Base-by-base conservation (phyloP, 768 basidiomycete species). In the Astraeus odoratus region DNA sequence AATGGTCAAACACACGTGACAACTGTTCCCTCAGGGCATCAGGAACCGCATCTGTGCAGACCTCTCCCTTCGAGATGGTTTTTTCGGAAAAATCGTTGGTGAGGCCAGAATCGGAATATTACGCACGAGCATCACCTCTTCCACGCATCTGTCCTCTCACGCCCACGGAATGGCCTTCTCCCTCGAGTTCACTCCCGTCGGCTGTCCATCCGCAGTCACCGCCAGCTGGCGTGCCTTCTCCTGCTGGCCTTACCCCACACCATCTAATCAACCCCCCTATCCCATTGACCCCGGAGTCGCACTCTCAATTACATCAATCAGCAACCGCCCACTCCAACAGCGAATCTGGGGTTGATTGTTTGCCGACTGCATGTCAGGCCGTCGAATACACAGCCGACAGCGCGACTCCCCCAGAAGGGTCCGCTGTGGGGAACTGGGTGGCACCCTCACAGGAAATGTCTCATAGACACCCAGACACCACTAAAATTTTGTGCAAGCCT, bases 301-400 rank as follows among this genome's bases (percentile, higher is more conserved):
- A 40, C 23, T 23, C 53, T 39, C 60, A 39, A 63, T 61, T 63
- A 61, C 60, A 60, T 61, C 60, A 57, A 22, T 37, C 3, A 36
- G 8, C 13, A 42, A 50, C 51, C 46, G 56, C 53, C 43, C 48
- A 41, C 31, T 49, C 51, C 2, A 51, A 51, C 52, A 45, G 18
- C 51, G 49, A 54, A 53, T 56, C 60, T 51, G 60, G 60, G 60
- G 60, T 56, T 31, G 60, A 61, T 61, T 60, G 52, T 48, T 31
- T 46, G 43, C 44, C 41, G 49, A 22, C 46, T 43, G 20, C 53
- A 38, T 47, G 25, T 31, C 25, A 29, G 36, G 30, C 47, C 15
- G 26, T 43, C 48, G 49, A 48, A 48, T 48, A 49, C 61, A 51
- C 50, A 10, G 19, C 30, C 43, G 39, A 43, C 45, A 35, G 48